Conservation (phyloP, 139 green algal genomes). For the Astrephomene gubernaculifera region DNA sequence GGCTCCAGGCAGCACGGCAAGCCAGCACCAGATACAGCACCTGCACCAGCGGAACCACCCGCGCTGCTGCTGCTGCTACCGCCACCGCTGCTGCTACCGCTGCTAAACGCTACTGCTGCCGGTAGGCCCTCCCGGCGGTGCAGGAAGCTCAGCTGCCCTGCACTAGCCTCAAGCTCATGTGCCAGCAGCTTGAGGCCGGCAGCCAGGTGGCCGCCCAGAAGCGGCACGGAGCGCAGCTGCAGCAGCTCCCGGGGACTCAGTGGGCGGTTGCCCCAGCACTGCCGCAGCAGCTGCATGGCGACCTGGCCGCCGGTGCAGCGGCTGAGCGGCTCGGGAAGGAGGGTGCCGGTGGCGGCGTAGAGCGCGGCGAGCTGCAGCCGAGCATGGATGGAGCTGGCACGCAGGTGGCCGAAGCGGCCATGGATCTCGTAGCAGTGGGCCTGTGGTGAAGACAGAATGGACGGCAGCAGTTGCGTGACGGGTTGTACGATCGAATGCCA, state of each 20-base stretch:
- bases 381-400: constrained; percentile 20
- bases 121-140: background rate
- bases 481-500: no score
- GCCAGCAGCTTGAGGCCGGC: constrained; percentile 53
- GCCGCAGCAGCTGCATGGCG: constrained; percentile 61
- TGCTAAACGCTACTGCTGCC: background rate
- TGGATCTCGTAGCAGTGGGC: constrained; percentile 62
- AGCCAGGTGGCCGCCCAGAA: constrained; percentile 46
- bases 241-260: constrained; percentile 44
- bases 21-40: background rate
- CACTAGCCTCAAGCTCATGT: constrained; percentile 50
- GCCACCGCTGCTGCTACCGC: background rate
- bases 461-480: no score
- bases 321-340: constrained; percentile 63
- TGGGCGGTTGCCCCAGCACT: constrained; percentile 62
- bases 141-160: constrained; percentile 47
- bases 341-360: constrained; percentile 65
- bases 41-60: background rate
- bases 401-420: constrained; percentile 63
- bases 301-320: constrained; percentile 57
- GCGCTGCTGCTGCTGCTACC: no score
- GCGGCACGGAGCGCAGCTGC: constrained; percentile 34
- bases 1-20: no score
- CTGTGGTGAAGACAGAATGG: constrained; percentile 39
- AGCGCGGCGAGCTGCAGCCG: constrained; percentile 77